These are phyloP conservation scores for Phaeosphaeriaceae sp. DNA, from an alignment of 2,329 filamentous ascomycete genomes.

Conservation along the genomic window DNA sequence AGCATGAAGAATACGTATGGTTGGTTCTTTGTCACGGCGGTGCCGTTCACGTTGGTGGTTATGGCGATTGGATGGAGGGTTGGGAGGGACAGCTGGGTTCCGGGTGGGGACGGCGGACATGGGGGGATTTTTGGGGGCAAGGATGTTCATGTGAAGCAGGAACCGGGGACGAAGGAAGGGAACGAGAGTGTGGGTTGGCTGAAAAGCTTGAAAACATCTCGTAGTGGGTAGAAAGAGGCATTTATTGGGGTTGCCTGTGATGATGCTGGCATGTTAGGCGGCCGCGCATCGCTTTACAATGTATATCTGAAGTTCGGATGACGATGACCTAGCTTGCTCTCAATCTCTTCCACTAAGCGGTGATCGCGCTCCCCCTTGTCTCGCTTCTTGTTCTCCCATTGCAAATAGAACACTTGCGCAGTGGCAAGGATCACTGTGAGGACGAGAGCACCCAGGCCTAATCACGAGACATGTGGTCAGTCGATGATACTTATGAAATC, in stretches of 20 bases:
- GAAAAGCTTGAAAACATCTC: background rate
- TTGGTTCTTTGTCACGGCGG: conserved; percentile 43
- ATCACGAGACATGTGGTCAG: background rate
- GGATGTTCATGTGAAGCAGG: conserved; percentile 7
- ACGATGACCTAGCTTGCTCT: conserved; percentile 33
- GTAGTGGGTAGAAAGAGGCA: background rate
- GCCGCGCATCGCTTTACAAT: conserved; percentile 3
- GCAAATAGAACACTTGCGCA: conserved; percentile 30
- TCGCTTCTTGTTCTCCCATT: conserved; percentile 37
- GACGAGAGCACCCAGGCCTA: conserved; percentile 32
- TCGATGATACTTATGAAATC: background rate
- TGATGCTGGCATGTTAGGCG: background rate
- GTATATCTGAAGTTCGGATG: conserved; percentile 43
- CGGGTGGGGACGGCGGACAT: conserved; percentile 9
- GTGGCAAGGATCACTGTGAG: conserved; percentile 28
- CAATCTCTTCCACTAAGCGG: conserved; percentile 30
- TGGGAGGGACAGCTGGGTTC: conserved; percentile 7
- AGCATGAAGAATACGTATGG: conserved; percentile 36
- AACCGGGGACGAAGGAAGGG: background rate
- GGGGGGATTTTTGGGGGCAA: conserved; percentile 9
- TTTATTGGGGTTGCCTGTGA: background rate
- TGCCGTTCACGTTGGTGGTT: conserved; percentile 40
- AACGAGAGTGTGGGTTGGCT: background rate
- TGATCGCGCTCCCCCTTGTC: conserved; percentile 28
- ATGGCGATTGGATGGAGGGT: conserved; percentile 27